These are phyloP conservation scores for Croton setiger DNA, from an alignment of 441 rosid genomes.

Conservation along the genomic window DNA sequence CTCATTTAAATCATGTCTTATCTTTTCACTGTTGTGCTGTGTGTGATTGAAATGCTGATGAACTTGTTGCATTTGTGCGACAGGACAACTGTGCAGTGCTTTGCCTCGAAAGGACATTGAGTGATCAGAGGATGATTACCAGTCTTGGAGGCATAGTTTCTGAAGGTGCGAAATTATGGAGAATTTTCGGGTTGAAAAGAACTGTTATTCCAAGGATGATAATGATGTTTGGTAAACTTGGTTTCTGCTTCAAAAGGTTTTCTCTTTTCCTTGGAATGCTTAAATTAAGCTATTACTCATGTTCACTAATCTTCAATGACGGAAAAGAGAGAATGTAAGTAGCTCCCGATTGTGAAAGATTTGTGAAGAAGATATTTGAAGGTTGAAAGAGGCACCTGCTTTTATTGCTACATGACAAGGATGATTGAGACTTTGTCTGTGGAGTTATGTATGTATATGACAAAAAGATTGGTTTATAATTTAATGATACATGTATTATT, in stretches of 20 bases:
- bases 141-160: neutral
- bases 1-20: neutral
- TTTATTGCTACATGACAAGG: too few relatives aligned
- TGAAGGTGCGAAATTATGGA: neutral
- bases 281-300: neutral
- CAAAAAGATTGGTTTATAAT: too few relatives aligned
- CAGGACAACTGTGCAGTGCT: neutral
- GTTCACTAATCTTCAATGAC: too few relatives aligned
- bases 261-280: neutral
- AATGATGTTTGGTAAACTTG: neutral
- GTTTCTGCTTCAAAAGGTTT: neutral
- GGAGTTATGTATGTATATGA: too few relatives aligned
- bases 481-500: too few relatives aligned
- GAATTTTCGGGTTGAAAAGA: neutral
- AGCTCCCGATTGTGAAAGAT: conserved; percentile 5
- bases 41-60: neutral
- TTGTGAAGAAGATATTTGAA: too few relatives aligned
- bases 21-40: conserved; percentile 5
- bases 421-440: too few relatives aligned
- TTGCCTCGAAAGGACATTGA: neutral
- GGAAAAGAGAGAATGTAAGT: too few relatives aligned
- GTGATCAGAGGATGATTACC: neutral
- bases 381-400: neutral
- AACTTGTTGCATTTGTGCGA: neutral
- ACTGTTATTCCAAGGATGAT: neutral